phyloP scores from a whole-genome alignment of 2,329 filamentous ascomycete genomes.

The Apiospora aurea region DNA sequence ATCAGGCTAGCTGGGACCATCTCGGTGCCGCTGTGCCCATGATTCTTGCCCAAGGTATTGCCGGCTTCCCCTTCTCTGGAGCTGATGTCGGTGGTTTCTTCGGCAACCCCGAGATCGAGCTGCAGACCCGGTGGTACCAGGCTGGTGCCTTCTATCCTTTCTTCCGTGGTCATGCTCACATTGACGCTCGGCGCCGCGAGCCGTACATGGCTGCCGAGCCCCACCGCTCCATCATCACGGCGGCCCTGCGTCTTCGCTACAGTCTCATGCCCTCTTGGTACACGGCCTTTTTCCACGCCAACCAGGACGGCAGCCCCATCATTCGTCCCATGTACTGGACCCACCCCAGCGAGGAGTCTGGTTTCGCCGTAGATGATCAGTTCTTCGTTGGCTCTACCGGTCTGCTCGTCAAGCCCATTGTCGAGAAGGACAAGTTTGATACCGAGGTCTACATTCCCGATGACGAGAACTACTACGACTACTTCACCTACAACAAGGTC shows the following conservation, averaged over 20 bases:
- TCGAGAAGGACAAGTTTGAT: constrained; percentile 74
- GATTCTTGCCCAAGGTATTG: constrained; percentile 90
- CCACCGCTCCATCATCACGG: constrained; percentile 84
- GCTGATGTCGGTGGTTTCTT: constrained; percentile 99
- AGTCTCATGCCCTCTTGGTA: constrained; percentile 93
- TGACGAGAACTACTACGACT: constrained; percentile 90
- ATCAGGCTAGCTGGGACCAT: constrained; percentile 92
- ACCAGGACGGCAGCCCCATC: constrained; percentile 83
- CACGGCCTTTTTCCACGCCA: constrained; percentile 92
- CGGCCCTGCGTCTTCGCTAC: constrained; percentile 88
- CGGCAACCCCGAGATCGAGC: constrained; percentile 91
- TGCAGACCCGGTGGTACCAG: constrained; percentile 95
- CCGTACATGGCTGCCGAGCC: constrained; percentile 88
- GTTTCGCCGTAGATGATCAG: constrained; percentile 92
- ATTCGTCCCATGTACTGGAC: constrained; percentile 93
- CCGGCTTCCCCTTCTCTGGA: constrained; percentile 91
- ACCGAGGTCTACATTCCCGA: constrained; percentile 89
- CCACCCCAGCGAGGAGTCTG: constrained; percentile 83
- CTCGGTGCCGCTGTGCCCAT: constrained; percentile 91
- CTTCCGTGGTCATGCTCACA: constrained; percentile 96
- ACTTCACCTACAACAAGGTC: constrained; percentile 85
- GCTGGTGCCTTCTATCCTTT: constrained; percentile 97
- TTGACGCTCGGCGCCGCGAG: constrained; percentile 92
- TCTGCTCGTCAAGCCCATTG: constrained; percentile 90
- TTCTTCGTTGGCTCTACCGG: constrained; percentile 90